Evolutionary conservation across 306 rosid genomes (phyloP).

Genomic region (Betula pendula): DNA sequence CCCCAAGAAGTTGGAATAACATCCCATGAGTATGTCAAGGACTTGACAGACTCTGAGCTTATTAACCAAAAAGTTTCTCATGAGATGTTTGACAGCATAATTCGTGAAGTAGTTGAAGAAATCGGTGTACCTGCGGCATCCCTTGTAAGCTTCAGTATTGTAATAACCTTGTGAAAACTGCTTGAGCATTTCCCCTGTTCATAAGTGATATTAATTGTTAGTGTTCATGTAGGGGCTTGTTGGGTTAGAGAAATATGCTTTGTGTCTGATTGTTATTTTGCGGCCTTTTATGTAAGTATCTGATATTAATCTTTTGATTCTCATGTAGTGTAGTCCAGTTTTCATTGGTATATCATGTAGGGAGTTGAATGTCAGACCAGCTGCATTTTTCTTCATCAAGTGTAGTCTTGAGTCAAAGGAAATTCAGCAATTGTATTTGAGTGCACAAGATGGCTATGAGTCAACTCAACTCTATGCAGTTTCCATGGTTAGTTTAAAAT

Average conservation of each 20-base stretch:
- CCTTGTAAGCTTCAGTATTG: constrained; percentile 59
- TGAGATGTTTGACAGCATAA: constrained; percentile 91
- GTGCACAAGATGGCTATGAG: constrained; percentile 88
- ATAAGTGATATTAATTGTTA: neutral
- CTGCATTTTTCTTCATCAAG: constrained; percentile 83
- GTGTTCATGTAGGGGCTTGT: neutral
- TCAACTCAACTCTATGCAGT: constrained; percentile 82
- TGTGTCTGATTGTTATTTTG: neutral
- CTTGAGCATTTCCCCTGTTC: neutral
- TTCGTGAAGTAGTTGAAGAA: constrained; percentile 94
- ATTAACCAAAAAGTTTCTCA: constrained; percentile 50
- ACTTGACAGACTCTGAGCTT: constrained; percentile 41
- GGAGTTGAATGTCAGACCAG: constrained; percentile 73
- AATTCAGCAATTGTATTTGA: constrained; percentile 63
- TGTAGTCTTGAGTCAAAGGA: constrained; percentile 71
- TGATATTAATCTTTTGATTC: constrained; percentile 33
- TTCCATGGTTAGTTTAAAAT: constrained; percentile 57
- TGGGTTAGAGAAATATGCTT: neutral
- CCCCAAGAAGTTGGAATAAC: constrained; percentile 76
- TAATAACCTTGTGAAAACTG: neutral
- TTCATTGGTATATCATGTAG: constrained; percentile 81
- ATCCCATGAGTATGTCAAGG: constrained; percentile 47
- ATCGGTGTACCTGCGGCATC: constrained; percentile 83
- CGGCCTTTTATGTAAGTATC: constrained; percentile 15
- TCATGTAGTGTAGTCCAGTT: constrained; percentile 56